phyloP scores from a whole-genome alignment of 2,329 filamentous ascomycete species.

The Sarocladium oryzae region DNA sequence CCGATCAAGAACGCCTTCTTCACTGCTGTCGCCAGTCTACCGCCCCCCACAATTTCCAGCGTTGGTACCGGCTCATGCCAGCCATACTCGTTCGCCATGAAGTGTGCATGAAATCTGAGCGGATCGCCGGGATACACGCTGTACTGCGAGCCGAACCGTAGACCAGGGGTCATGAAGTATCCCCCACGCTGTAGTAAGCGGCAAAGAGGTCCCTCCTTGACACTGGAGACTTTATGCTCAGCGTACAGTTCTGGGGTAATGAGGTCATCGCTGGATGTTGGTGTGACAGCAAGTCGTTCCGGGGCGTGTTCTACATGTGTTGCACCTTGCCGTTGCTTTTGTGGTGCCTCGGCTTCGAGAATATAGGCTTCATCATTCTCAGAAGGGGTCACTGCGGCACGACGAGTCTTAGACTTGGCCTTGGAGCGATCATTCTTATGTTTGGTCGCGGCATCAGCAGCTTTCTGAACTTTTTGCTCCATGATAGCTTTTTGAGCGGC shows the following conservation, averaged over 20 bases:
- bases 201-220: conserved; percentile 55
- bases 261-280: conserved; percentile 28
- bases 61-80: conserved; percentile 85
- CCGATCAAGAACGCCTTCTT: conserved; percentile 94
- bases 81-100: conserved; percentile 73
- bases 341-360: not conserved
- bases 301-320: conserved; percentile 8
- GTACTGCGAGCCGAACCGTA: conserved; percentile 92
- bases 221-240: conserved; percentile 11
- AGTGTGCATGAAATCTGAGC: conserved; percentile 91
- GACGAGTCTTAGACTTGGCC: not conserved
- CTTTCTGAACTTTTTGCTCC: conserved; percentile 31
- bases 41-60: conserved; percentile 78
- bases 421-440: conserved; percentile 12
- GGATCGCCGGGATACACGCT: conserved; percentile 94
- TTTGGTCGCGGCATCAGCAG: conserved; percentile 21
- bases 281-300: conserved; percentile 25
- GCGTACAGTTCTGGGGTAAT: conserved; percentile 16
- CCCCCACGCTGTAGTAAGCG: conserved; percentile 69
- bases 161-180: conserved; percentile 84
- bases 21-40: conserved; percentile 83
- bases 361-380: not conserved
- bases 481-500: conserved; percentile 33
- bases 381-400: conserved; percentile 2
- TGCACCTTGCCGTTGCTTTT: not conserved